Base-by-base conservation (phyloP, 2,329 filamentous ascomycete species). In the Fusarium miscanthi region DNA sequence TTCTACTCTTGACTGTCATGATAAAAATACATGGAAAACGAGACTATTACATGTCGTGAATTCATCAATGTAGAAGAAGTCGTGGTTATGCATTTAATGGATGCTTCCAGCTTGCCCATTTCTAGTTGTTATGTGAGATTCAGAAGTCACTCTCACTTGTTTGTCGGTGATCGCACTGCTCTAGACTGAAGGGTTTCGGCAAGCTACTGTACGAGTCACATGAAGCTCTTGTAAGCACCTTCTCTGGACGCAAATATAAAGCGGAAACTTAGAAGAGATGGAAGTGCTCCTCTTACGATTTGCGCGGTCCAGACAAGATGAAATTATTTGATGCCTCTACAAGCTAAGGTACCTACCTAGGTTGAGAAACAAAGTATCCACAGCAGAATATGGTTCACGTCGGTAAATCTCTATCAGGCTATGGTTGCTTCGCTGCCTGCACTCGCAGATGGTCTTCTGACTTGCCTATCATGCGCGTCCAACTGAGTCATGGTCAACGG, bases 221-320 rank as follows among this genome's bases (percentile, higher is more conserved):
- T 12, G 2, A 13, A 10, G 19, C 10, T n/a, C 35, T 9, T 12
- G 19, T 12, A 13, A 17, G 4, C 3, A 9, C 3, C 3, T 13
- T n/a, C 23, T 30, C 14, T 13, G 5, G 8, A 4, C 5, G 2
- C 0, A 17, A 13, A n/a, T 21, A 7, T 53, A 13, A 37, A 38
- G 19, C 7, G 35, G 19, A 9, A 6, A 30, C 9, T 14, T 53
- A 5, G 19, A 40, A 53, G 49, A 53, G 19, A 41, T n/a, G 49
- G 14, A 11, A 17, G 14, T 53, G 14, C 23, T 27, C 14, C 25
- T 30, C 49, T 27, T 40, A 14, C 35, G 4, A 53, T n/a, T n/a
- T 17, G 21, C 23, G 11, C 40, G 19, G 49, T 6, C 23, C 9
- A 53, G 14, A n/a, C 14, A 16, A 53, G 49, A 53, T n/a, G 25